Conservation (phyloP, 169 alveolate genomes). For the Eimeria falciformis region DNA sequence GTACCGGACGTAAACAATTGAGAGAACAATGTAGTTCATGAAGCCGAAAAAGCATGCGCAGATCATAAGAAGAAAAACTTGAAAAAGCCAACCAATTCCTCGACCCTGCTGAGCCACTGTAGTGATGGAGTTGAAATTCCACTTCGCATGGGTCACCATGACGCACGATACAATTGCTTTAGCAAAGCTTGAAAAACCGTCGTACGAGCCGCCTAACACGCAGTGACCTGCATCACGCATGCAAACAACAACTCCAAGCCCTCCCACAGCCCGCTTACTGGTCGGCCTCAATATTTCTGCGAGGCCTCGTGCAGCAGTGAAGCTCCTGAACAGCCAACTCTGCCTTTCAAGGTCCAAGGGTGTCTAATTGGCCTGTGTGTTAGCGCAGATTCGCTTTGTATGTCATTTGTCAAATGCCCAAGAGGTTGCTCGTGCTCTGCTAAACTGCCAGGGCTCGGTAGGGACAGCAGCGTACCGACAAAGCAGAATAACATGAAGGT, state of each 20-base stretch:
- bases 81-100: constrained; percentile 66
- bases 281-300: too few species aligned
- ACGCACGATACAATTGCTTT: constrained; percentile 63
- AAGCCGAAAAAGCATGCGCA: constrained; percentile 51
- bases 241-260: background rate
- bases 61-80: constrained; percentile 12
- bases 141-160: constrained; percentile 62
- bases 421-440: too few species aligned
- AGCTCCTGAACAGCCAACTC: too few species aligned
- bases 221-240: constrained; percentile 60
- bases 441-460: too few species aligned
- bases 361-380: too few species aligned
- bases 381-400: too few species aligned
- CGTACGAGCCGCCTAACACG: constrained; percentile 58
- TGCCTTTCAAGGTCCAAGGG: too few species aligned
- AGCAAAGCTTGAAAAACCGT: constrained; percentile 64
- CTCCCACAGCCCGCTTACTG: too few species aligned
- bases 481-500: constrained; percentile 51
- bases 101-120: constrained; percentile 70
- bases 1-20: constrained; percentile 57
- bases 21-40: constrained; percentile 58
- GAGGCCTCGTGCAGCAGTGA: too few species aligned
- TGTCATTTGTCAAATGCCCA: too few species aligned
- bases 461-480: constrained; percentile 29
- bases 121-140: constrained; percentile 60